phyloP scores from a whole-genome alignment of 73 alveolate species.

The Urostyla sp. region DNA sequence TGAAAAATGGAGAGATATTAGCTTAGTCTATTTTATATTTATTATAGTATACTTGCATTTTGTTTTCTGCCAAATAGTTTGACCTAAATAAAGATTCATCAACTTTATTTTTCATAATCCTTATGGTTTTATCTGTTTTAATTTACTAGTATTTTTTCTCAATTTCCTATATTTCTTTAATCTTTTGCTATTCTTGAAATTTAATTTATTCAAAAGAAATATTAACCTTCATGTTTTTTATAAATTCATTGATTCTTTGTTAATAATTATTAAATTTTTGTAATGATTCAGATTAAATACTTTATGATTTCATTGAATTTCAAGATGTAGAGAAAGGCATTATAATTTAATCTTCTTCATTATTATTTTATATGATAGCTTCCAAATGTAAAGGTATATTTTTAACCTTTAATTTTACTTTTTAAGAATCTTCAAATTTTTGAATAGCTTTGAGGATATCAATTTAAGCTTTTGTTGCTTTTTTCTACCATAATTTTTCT shows the following conservation, averaged over 20 bases:
- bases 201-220: neutral
- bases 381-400: neutral
- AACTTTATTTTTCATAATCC: neutral
- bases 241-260: neutral
- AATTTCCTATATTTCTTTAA: neutral
- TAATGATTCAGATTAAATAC: neutral
- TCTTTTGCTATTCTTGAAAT: neutral
- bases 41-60: neutral
- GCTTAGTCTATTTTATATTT: neutral
- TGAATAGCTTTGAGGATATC: neutral
- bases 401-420: neutral
- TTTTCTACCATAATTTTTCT: no score
- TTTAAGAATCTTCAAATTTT: neutral
- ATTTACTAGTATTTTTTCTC: neutral
- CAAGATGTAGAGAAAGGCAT: no score
- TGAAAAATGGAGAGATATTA: constrained; percentile 18
- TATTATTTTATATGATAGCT: neutral
- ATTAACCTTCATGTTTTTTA: neutral
- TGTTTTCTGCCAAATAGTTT: constrained; percentile 19
- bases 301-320: no score
- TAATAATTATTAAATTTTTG: neutral
- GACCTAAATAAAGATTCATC: neutral
- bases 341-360: neutral
- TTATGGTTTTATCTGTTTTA: neutral
- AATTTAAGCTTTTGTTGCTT: neutral